phyloP scores from a whole-genome alignment of 768 basidiomycete species.

The Bullera alba region DNA sequence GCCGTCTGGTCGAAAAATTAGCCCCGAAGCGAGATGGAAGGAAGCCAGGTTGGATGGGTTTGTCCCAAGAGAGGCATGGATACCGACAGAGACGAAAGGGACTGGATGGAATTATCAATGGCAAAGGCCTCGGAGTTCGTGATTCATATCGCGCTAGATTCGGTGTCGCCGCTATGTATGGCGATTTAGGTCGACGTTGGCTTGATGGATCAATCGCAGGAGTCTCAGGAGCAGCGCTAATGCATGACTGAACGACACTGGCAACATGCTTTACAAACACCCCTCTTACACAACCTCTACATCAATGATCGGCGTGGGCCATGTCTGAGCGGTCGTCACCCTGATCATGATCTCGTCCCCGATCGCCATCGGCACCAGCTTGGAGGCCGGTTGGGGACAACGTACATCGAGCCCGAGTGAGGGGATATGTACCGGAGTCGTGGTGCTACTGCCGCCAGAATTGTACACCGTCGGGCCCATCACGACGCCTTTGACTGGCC shows the following conservation, averaged over 20 bases:
- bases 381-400: background rate
- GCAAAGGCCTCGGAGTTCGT: too few relatives aligned
- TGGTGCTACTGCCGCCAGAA: background rate
- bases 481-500: slow-evolving; percentile 10
- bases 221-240: too few relatives aligned
- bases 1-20: slow-evolving; percentile 53
- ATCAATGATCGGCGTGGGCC: slow-evolving; percentile 16
- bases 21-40: slow-evolving; percentile 60
- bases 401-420: slow-evolving; percentile 6
- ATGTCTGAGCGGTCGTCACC: slow-evolving; percentile 7
- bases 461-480: slow-evolving; percentile 6
- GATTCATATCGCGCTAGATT: too few relatives aligned
- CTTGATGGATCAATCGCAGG: too few relatives aligned
- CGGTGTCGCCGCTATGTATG: too few relatives aligned
- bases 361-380: slow-evolving; percentile 2
- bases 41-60: slow-evolving; percentile 58
- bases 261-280: too few relatives aligned
- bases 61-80: slow-evolving; percentile 77
- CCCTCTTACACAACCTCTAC: slow-evolving; percentile 5
- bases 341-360: slow-evolving; percentile 25
- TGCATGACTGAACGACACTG: too few relatives aligned
- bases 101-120: slow-evolving; percentile 84
- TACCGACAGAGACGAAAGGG: slow-evolving; percentile 75
- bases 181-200: too few relatives aligned
- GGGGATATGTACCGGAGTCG: slow-evolving; percentile 12